Base-by-base conservation (phyloP, 2,329 filamentous ascomycete species). In the Parafenestella ontariensis region DNA sequence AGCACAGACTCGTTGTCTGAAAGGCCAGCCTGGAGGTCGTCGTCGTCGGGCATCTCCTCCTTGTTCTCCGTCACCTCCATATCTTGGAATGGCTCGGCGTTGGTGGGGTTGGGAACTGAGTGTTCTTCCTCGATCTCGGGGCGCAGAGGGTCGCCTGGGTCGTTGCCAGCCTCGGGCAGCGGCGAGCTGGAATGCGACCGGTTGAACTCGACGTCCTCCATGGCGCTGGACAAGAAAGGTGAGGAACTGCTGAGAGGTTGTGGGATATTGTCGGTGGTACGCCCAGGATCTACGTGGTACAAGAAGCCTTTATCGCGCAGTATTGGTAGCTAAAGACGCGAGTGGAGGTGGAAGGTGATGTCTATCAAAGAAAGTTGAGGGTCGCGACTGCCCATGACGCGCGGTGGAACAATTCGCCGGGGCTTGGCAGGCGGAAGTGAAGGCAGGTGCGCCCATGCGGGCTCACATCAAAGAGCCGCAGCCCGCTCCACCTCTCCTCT, bases 1-100 rank as follows among this genome's bases (percentile, higher is more conserved):
- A 89, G 78, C 9, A 82, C 81, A 3, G 85, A 88, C 61, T 88
- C 86, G 49, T 84, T 81, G 65, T 87, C 85, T 17, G 83, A 85
- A 29, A 83, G 71, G 28, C 76, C 78, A 36, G 76, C 73, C 50
- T 75, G 70, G 44, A 72, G 57, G 26, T 75, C 73, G 34, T 78
- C 76, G 46, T 71, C 63, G 42, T 74, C 71, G 23, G 68, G 68
- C 67, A 69, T 68, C 47, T 69, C 76, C 28, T 72, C 69, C 41
- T 73, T 71, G 36, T 71, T 64, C 48, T 78, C 78, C 17, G 73
- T 75, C 39, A 73, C 73, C 52, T 81, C 81, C 71, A 78, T 77
- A 48, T 82, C 79, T 50, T 77, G 74, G 24, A 73, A 66, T 7
- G 79, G 76, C 11, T 77, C 73, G 15, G 69, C 75, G 46, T 79